Percentiles rank a stretch among this genome's conserved stretches.
These are phyloP conservation scores for Gymnopilus dilepis DNA, from an alignment of 768 basidiomycete genomes.

Conservation along the genomic window DNA sequence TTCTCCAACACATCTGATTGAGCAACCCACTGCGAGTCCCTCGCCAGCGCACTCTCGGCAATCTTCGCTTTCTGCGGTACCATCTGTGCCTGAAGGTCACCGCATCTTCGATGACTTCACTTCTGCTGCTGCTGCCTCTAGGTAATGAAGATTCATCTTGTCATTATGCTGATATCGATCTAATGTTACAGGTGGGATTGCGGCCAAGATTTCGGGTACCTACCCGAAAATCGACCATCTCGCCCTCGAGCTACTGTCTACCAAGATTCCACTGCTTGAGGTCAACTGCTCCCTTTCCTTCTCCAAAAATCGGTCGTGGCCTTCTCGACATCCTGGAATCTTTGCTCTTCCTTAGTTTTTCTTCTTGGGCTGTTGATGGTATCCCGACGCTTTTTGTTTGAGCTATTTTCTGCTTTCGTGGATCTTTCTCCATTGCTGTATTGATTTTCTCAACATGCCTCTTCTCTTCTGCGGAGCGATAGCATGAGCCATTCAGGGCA, in stretches of 20 bases:
- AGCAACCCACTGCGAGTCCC: background rate
- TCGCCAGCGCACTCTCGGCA: conserved; percentile 13
- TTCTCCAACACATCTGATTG: background rate
- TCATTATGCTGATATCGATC: background rate
- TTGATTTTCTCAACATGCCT: background rate
- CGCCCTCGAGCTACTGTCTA: conserved; percentile 16
- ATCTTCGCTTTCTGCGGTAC: conserved; percentile 20
- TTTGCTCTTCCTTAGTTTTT: background rate
- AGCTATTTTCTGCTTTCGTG: background rate
- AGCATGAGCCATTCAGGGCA: too few relatives aligned
- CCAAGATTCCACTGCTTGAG: conserved; percentile 14
- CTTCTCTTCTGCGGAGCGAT: too few relatives aligned
- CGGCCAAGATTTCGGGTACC: background rate
- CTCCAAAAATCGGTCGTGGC: background rate
- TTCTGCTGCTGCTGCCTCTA: conserved; percentile 7
- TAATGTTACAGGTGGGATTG: conserved; percentile 5
- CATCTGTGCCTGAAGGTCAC: conserved; percentile 18
- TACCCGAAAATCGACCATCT: background rate
- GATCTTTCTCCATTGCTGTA: background rate
- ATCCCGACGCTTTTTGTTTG: background rate
- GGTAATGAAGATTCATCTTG: background rate
- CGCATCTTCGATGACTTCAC: conserved; percentile 8
- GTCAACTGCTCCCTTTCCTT: background rate
- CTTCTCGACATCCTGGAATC: background rate
- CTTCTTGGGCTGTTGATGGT: background rate